Evolutionary conservation across 2,329 filamentous ascomycete species (phyloP).

Genomic region (Lecanicillium sp.): DNA sequence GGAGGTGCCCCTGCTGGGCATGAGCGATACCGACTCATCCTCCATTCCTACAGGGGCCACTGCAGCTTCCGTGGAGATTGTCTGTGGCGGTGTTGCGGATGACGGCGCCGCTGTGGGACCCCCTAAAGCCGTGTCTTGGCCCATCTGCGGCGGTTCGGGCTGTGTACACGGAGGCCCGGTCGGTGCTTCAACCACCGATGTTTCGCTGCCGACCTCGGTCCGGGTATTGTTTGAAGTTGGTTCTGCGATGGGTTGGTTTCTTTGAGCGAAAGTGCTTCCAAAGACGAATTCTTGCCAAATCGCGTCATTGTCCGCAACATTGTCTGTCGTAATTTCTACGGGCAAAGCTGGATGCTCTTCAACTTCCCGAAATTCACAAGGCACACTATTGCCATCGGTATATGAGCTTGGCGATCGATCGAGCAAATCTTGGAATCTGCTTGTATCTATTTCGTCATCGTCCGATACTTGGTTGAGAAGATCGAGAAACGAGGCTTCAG

Average conservation of each 20-base stretch:
- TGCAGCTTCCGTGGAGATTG: conserved; percentile 1
- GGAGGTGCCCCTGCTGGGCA: too few relatives aligned
- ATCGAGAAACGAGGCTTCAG: too few relatives aligned
- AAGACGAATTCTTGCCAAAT: conserved; percentile 21
- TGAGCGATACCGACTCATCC: neutral
- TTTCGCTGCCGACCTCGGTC: neutral
- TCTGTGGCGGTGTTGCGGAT: conserved; percentile 3
- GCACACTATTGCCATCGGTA: too few relatives aligned
- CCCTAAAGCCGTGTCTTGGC: neutral
- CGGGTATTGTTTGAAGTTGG: neutral
- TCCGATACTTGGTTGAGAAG: too few relatives aligned
- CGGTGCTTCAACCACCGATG: conserved; percentile 1
- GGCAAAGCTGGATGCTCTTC: too few relatives aligned
- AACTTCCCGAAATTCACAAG: too few relatives aligned
- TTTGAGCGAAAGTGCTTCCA: conserved; percentile 14
- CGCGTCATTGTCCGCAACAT: conserved; percentile 14
- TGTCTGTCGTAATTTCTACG: neutral
- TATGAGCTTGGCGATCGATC: too few relatives aligned
- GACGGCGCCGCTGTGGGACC: conserved; percentile 4
- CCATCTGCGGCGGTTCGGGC: neutral
- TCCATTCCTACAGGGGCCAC: neutral
- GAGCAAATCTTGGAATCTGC: too few relatives aligned
- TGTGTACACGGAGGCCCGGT: conserved; percentile 3
- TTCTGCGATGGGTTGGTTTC: conserved; percentile 7
- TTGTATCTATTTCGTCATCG: too few relatives aligned